Conservation (phyloP, 768 basidiomycete species). For the Auricularia heimuer region DNA sequence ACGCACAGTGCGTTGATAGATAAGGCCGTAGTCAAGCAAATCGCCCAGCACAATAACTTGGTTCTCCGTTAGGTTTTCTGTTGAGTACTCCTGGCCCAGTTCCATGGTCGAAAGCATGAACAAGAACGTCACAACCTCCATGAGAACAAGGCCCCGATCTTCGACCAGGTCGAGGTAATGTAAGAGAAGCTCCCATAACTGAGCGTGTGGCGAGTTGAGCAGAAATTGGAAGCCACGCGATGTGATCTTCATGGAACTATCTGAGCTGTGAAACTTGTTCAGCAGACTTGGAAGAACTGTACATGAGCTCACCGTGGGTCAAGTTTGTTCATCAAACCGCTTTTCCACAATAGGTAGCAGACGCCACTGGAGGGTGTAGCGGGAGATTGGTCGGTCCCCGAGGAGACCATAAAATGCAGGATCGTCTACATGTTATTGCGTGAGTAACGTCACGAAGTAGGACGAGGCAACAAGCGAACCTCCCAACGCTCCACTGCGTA, state of each 20-base stretch:
- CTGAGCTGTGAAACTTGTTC: constrained; percentile 25
- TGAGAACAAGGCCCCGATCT: constrained; percentile 85
- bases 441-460: constrained; percentile 9
- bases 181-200: constrained; percentile 89
- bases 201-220: constrained; percentile 85
- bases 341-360: constrained; percentile 69
- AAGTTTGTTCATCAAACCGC: constrained; percentile 63
- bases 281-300: constrained; percentile 2
- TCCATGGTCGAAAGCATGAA: constrained; percentile 98
- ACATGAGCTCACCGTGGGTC: not conserved
- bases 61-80: constrained; percentile 65
- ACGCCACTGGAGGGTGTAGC: constrained; percentile 76
- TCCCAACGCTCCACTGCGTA: constrained; percentile 89
- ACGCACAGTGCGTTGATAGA: constrained; percentile 73
- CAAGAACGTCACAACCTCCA: constrained; percentile 86
- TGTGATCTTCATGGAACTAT: constrained; percentile 67
- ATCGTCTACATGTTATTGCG: constrained; percentile 55
- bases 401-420: constrained; percentile 96
- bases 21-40: constrained; percentile 86
- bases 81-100: constrained; percentile 89
- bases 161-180: constrained; percentile 83
- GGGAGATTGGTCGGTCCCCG: constrained; percentile 66
- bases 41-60: constrained; percentile 86
- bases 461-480: constrained; percentile 28
- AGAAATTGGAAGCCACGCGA: constrained; percentile 95